Conservation (phyloP, 1,139 yeast genomes). For the Debaryomyces psychrophilus region DNA sequence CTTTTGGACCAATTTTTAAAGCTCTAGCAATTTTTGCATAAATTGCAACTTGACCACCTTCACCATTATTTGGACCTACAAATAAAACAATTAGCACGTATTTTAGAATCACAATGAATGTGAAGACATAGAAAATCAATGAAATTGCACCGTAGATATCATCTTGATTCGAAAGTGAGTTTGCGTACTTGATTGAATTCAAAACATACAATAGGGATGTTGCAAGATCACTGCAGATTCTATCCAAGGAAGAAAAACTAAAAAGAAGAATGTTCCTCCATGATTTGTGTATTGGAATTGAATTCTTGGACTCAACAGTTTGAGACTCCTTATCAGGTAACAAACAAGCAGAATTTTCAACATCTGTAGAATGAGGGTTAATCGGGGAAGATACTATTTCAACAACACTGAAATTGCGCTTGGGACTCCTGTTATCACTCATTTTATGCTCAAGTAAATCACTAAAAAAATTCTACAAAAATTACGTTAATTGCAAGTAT, state of each 20-base stretch:
- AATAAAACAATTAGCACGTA: slow-evolving; percentile 51
- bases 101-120: slow-evolving; percentile 54
- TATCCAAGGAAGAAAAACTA: slow-evolving; percentile 51
- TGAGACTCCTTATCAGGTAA: slow-evolving; percentile 11
- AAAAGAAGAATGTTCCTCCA: slow-evolving; percentile 29
- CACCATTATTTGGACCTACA: slow-evolving; percentile 58
- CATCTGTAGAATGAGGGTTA: neutral
- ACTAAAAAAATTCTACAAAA: neutral
- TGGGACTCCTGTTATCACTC: neutral
- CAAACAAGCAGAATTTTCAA: neutral
- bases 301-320: neutral
- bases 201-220: slow-evolving; percentile 61
- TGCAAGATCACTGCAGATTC: slow-evolving; percentile 64
- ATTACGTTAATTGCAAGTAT: neutral
- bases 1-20: slow-evolving; percentile 50
- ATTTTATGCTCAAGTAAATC: neutral
- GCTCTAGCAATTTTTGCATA: slow-evolving; percentile 58
- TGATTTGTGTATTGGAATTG: slow-evolving; percentile 18
- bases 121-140: slow-evolving; percentile 56
- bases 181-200: slow-evolving; percentile 44
- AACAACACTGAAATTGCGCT: neutral
- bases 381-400: neutral
- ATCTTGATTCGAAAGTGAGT: slow-evolving; percentile 32
- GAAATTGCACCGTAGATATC: slow-evolving; percentile 57
- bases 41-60: slow-evolving; percentile 66